phyloP scores from a whole-genome alignment of 306 rosid species.

The Vigna nakashimae region DNA sequence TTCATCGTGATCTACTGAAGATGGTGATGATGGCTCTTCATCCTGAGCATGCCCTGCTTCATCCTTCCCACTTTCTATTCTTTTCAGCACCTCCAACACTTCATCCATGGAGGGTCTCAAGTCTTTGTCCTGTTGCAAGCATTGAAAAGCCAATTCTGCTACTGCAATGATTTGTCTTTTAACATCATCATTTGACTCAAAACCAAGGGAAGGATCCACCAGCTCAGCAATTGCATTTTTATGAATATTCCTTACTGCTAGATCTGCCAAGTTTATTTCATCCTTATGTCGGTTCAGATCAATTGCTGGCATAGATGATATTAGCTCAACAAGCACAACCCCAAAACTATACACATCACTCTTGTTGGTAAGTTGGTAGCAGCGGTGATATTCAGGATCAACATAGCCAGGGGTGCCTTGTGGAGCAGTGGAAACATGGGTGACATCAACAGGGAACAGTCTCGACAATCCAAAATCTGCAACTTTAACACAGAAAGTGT shows the following conservation, averaged over 20 bases:
- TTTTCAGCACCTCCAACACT: conserved; percentile 51
- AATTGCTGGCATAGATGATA: conserved; percentile 74
- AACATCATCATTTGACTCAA: conserved; percentile 52
- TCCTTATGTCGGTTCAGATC: conserved; percentile 60
- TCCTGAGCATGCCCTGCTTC: not conserved
- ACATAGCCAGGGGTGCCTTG: conserved; percentile 78
- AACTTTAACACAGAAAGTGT: conserved; percentile 61
- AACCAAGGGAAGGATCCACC: conserved; percentile 61
- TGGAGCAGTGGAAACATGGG: conserved; percentile 76
- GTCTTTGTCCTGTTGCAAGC: conserved; percentile 69
- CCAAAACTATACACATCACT: conserved; percentile 88
- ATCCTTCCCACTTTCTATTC: not conserved
- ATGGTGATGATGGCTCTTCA: not conserved
- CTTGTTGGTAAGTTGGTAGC: conserved; percentile 71
- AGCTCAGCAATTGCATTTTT: conserved; percentile 53
- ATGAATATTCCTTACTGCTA: conserved; percentile 65
- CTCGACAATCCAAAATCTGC: conserved; percentile 80
- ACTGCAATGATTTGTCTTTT: conserved; percentile 51
- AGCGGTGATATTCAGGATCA: conserved; percentile 72
- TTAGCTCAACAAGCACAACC: conserved; percentile 68
- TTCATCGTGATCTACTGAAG: not conserved
- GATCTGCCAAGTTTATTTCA: conserved; percentile 69
- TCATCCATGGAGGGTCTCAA: conserved; percentile 75
- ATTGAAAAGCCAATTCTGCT: conserved; percentile 71
- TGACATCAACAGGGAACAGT: conserved; percentile 60